Base-by-base conservation (phyloP, 352 stramenopile genomes). In the Phytophthora sansomeana region DNA sequence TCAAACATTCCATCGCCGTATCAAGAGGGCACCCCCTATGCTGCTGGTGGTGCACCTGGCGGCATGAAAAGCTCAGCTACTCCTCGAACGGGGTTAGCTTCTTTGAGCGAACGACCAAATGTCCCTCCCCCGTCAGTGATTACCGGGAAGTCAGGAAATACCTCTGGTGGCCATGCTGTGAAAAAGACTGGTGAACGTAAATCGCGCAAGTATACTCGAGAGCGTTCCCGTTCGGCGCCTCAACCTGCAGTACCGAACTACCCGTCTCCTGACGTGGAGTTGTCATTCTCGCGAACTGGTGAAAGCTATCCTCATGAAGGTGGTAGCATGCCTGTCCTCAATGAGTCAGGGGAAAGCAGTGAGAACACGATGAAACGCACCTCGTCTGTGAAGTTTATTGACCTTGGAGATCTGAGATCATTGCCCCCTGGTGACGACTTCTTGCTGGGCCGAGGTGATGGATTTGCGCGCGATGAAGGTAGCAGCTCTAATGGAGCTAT, bases 51-150 rank as follows among this genome's bases (percentile, higher is more conserved):
- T 57, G 67, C 29, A 47, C 57, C 47, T 50, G 63, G 69, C 10
- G 70, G 72, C 17, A 39, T 92, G n/a, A 85, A 83, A 51, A 83
- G 64, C 26, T 71, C 74, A 6, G 68, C 74, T 14, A 93, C 85
- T 7, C 85, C 85, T 41, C 77, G 85, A 39, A 93, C 85, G 3
- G 85, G 85, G 0, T 54, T 93, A 17, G 85, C 85, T 16, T 93
- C 85, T 5, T 75, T 93, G 14, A 91, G 75, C 16, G 85, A 93
- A 51, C 67, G 84, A 19, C 75, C 73, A 8, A 79, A 72, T 28
- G 63, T 69, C 7, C 60, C 60, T n/a, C 63, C 76, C 57, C 48
- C 54, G 21, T 33, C 38, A 29, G 46, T 50, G 19, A 38, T 42
- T 50, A 14, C 62, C 19, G 70, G 49, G 41, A 78, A 67, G 36